These are phyloP conservation scores for Lepiota venenata DNA, from an alignment of 768 basidiomycete species.

Conservation along the genomic window DNA sequence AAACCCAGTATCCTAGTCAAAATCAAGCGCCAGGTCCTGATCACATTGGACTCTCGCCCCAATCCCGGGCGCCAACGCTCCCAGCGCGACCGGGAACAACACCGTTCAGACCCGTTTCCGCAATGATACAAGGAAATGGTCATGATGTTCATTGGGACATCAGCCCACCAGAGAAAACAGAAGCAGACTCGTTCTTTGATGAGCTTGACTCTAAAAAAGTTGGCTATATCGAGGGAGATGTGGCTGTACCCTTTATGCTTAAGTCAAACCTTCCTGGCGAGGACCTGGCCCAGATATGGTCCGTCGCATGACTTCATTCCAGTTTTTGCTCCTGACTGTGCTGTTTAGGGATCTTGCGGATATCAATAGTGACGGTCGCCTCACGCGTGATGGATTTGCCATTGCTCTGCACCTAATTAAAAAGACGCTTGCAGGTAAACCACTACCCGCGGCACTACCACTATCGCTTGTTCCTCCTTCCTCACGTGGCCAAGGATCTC, in stretches of 20 bases:
- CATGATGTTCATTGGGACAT: constrained; percentile 69
- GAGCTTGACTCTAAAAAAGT: constrained; percentile 67
- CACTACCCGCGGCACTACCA: constrained; percentile 71
- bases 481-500: constrained; percentile 41
- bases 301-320: constrained; percentile 22
- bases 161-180: constrained; percentile 72
- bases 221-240: constrained; percentile 88
- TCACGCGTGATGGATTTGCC: constrained; percentile 92
- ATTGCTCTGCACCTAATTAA: constrained; percentile 95
- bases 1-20: constrained; percentile 67
- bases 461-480: constrained; percentile 78
- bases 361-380: constrained; percentile 78
- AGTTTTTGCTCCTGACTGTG: constrained; percentile 2
- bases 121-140: constrained; percentile 23
- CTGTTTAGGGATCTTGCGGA: constrained; percentile 86
- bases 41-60: constrained; percentile 36
- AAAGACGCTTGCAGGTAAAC: constrained; percentile 74
- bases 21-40: constrained; percentile 46
- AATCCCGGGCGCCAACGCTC: constrained; percentile 30
- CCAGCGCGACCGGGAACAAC: constrained; percentile 35
- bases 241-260: constrained; percentile 94
- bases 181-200: constrained; percentile 76
- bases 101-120: neutral
- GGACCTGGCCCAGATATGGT: constrained; percentile 91
- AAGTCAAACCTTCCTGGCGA: constrained; percentile 83